Percentiles rank a stretch among this genome's conserved stretches.
Conservation (phyloP, 306 rosid genomes). For the Delonix regia region DNA sequence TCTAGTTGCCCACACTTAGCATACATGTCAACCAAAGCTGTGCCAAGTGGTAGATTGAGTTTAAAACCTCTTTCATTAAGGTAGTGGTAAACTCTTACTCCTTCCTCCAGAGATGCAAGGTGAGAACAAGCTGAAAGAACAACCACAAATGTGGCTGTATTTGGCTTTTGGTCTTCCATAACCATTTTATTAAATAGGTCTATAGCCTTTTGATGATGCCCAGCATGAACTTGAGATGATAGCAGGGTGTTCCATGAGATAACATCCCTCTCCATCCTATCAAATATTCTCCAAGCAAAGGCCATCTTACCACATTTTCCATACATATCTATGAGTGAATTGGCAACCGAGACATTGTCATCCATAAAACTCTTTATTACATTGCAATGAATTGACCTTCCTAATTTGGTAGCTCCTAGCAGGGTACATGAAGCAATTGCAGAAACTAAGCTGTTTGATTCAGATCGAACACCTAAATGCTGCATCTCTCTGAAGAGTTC, state of each 20-base stretch:
- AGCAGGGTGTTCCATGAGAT: slow-evolving; percentile 78
- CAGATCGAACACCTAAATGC: slow-evolving; percentile 45
- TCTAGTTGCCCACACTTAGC: slow-evolving; percentile 79
- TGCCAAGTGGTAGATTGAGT: slow-evolving; percentile 59
- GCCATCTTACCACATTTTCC: slow-evolving; percentile 62
- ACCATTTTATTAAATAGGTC: slow-evolving; percentile 59
- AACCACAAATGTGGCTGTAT: slow-evolving; percentile 54
- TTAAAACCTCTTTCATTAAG: slow-evolving; percentile 51
- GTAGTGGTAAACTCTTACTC: slow-evolving; percentile 54
- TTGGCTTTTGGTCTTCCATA: slow-evolving; percentile 52
- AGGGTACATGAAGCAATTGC: slow-evolving; percentile 64
- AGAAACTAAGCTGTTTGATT: slow-evolving; percentile 51
- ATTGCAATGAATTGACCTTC: slow-evolving; percentile 68
- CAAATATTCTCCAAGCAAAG: slow-evolving; percentile 57
- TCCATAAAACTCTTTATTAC: slow-evolving; percentile 52
- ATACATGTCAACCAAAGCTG: slow-evolving; percentile 83
- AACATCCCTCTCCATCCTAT: slow-evolving; percentile 41
- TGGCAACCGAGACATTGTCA: slow-evolving; percentile 45
- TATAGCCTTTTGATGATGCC: slow-evolving; percentile 54
- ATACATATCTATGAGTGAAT: slow-evolving; percentile 75
- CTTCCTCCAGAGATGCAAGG: slow-evolving; percentile 65
- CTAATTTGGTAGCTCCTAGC: slow-evolving; percentile 48
- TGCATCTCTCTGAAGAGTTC: slow-evolving; percentile 66
- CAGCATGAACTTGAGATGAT: slow-evolving; percentile 54
- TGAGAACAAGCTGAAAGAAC: slow-evolving; percentile 76